Evolutionary conservation across 345 rosid species (phyloP), one percentile per base, ranked within the genome.

Genomic region (Boechera divaricarpa): DNA sequence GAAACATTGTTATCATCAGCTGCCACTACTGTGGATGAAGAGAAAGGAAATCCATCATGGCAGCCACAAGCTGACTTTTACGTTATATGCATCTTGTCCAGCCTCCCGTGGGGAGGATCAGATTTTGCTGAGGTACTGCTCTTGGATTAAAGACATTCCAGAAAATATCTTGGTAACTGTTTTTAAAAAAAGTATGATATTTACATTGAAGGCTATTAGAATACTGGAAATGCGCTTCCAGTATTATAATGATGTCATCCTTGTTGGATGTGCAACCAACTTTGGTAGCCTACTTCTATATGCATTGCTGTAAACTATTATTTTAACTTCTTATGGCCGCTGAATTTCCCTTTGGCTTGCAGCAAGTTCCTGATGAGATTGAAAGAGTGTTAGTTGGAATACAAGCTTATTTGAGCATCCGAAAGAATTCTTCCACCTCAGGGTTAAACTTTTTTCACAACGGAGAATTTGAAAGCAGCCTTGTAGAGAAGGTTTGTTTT

Each of bases 341-440:
- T 67, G 54, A 61, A 67, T 54, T 39, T 32, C 42, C 21, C 69
- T 38, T 48, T 21, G 10, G 42, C 70, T 82, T 67, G 63, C 92
- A 96, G 98, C 99, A 96, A 96, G 94, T 87, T 68, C 97, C 98
- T 2, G 98, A 96, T 67, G 99, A 93, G 84, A 86, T 93, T 78
- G 99, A 93, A 70, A 87, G 98, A 61, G 91, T 96, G 63, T 77
- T 96, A 93, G 94, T 72, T 79, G 98, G 98, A 59, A 75, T 89
- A 69, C 87, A 93, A 87, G 97, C 98, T 58, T 96, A 96, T 81
- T 75, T 96, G 87, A 96, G 97, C 88, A 93, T 96, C 60, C 85
- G 97, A 63, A 90, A 81, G 83, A 90, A 84, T 74, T 83, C 83
- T 67, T 82, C 91, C 28, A 88, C 92, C 21, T 80, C 79, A 63